Evolutionary conservation across 495 filamentous ascomycete species (phyloP), one percentile per base, ranked within the genome.

Genomic region (Hypoxylon crocopeplum): DNA sequence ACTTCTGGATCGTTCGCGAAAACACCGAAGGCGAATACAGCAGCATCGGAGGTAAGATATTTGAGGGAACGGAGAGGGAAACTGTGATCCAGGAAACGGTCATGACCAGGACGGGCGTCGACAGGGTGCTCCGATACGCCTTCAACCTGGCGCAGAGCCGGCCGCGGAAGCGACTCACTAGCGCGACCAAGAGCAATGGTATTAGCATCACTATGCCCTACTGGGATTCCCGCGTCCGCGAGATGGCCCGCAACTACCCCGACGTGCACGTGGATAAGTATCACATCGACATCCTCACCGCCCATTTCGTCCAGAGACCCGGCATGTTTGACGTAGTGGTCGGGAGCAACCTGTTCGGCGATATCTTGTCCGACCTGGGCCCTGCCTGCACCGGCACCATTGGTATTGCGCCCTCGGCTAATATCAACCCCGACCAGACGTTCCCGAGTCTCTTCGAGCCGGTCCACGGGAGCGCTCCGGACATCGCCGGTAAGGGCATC

Each of bases 1-100:
- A 94, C 79, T 93, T 93, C 81, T 92, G 84, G 81, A 89, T 94
- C 75, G 83, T 94, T 62, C 87, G 90, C 29, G 90, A 93, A 66
- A 77, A 93, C 40, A 93, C 90, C 0, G 90, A 90, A 19, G 90
- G 90, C 13, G 91, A 93, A 70, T 93, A 93, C 75, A 92, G 92
- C 66, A 64, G 56, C 32, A 66, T 71, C 47, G 66, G 69, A 13
- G 66, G 69, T 16, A 69, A 69, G 54, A 71, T 69, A 5, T 68
- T 69, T 29, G 68, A 69, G 86, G 90, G 37, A 82, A 90, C 39
- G 76, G 90, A 67, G 84, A 84, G 68, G 85, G 92, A 70, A 82
- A 86, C 53, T 80, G 89, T 62, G 79, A 82, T 54, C 77, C 81
- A 70, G 86, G 88, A 53, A 79, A 80, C 72, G 81, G 88, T 39